These are phyloP conservation scores for Secale cereale DNA, from an alignment of 176 grass and related monocot genomes.

Conservation along the genomic window DNA sequence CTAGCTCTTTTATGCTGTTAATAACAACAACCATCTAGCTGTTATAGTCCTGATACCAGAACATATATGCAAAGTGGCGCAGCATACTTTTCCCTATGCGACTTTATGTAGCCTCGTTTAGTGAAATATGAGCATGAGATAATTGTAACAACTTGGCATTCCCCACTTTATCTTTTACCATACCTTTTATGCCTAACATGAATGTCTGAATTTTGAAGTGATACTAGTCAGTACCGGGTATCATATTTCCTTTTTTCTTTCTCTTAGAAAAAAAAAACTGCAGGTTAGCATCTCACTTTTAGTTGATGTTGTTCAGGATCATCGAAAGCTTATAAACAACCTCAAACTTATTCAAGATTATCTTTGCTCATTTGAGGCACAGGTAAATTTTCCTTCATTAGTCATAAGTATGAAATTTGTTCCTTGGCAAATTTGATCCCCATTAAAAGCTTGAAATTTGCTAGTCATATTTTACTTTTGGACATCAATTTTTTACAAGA, in stretches of 20 bases:
- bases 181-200: neutral
- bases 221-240: neutral
- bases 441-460: neutral
- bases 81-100: neutral
- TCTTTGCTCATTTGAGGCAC: constrained; percentile 92
- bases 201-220: neutral
- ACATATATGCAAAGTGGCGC: neutral
- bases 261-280: neutral
- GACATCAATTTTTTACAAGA: neutral
- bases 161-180: neutral
- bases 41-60: neutral
- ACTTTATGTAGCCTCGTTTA: neutral
- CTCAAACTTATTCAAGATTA: constrained; percentile 96
- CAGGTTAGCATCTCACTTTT: neutral
- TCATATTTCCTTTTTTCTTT: neutral
- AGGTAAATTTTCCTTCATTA: constrained; percentile 45
- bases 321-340: constrained; percentile 82
- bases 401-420: neutral
- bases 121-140: neutral
- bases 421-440: neutral
- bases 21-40: neutral
- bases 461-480: neutral
- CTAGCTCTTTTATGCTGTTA: neutral
- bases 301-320: constrained; percentile 53
- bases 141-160: neutral